Base-by-base conservation (phyloP, 2,329 filamentous ascomycete genomes). In the Penicillium verrucosum region DNA sequence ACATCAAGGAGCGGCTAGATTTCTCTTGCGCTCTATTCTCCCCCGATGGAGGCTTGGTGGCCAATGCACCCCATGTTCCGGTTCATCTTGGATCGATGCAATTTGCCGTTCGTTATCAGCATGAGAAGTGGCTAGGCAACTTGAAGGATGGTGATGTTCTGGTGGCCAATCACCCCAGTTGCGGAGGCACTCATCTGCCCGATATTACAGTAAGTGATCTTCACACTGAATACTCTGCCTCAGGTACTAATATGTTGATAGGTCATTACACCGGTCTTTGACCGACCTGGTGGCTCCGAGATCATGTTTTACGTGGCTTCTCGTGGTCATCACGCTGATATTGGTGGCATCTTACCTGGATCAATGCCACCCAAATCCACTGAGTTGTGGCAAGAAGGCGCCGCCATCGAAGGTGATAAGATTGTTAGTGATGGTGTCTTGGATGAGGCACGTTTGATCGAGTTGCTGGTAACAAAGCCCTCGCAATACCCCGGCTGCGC, bases 11-110 rank as follows among this genome's bases (percentile, higher is more conserved):
- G 89, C 84, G 89, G 5, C 81, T 93, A 1, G 90, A 94, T 68
- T 94, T 91, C 67, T 92, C 88, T 4, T 94, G 90, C 62, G 90
- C 90, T 29, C 80, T 93, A 1, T 93, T 93, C 62, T 89, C 92
- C 63, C 82, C 85, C 0, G 84, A 85, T 9, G 90, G 90, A 18
- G 89, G 88, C 0, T 78, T 93, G 1, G 89, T 93, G 1, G 77
- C 77, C 6, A 79, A 79, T 60, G 82, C 90, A 18, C 90, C 90
- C 0, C 89, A 94, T 77, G 77, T 94, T 12, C 90, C 90, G 0
- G 89, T 92, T 0, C 90, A 93, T 69, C 77, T 94, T 11, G 89
- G 89, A 29, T 90, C 87, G 46, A 92, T 93, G 89, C 89, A 88
- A n/a, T 92, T 89, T 10, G 92, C 89, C 48, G 89, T 93, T 2